Evolutionary conservation across 768 basidiomycete species (phyloP), one percentile per base, ranked within the genome.

Genomic region (Mycena floridula): DNA sequence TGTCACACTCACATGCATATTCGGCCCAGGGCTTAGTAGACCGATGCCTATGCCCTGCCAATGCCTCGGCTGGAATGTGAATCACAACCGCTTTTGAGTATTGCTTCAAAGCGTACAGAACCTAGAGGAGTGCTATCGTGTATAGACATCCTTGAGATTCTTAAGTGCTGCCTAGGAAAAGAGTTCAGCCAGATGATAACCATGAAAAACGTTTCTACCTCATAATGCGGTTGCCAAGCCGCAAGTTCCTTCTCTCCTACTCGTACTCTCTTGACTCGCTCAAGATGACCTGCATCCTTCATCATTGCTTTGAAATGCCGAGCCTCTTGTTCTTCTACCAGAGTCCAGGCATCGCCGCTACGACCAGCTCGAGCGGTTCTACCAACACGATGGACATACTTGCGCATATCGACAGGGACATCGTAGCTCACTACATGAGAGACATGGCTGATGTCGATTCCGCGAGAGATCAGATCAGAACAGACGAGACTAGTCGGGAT

Each of bases 381-480:
- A 18, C 96, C 96, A 7, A 94, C 95, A 43, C 96, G 85, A 62
- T 99, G 96, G 9, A 99, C 89, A 57, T 99, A 99, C 62, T 98
- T 98, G 41, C 91, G 78, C 79, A 97, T 93, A 60, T 98, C 96
- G n/a, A 96, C 76, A 7, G 96, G 94, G 2, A 81, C 83, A 59
- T 99, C 96, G 61, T 99, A 98, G 56, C 85, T 93, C 38, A 99
- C 79, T 24, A 99, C 95, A 61, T 96, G 89, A 3, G 83, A 79
- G 25, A 98, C 90, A 51, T 90, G 81, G 46, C 82, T 87, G 46
- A 99, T 88, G 57, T 98, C 95, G 48, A 97, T 92, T 9, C 96
- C 96, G 46, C 96, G 82, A 3, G 95, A 89, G 47, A 98, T 88
- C 8, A 99, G 71, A 65, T 98, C 96, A 2, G 95, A 97, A 59